Evolutionary conservation across 176 grass and related monocot genomes (phyloP), one percentile per base, ranked within the genome.

Genomic region (Aegilops speltoides): DNA sequence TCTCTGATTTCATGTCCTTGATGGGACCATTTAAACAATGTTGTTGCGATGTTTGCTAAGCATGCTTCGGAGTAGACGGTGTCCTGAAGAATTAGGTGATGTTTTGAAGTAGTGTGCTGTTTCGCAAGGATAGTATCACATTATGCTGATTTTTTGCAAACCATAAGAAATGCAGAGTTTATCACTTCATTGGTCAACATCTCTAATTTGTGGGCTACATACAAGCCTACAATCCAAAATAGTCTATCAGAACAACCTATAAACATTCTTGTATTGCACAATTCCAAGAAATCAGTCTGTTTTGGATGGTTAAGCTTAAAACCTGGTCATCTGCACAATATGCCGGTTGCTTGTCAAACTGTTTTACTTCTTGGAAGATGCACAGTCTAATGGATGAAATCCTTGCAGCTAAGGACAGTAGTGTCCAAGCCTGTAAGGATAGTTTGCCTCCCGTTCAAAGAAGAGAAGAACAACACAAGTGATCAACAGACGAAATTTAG

Each of bases 401-500:
- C 14, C 14, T 50, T 16, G 46, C 14, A 16, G 46, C 46, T 50
- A 50, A 1, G 46, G 1, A 50, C 46, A 50, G 15, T 52, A 43
- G 41, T 43, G 50, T 17, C 50, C 16, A 54, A 54, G 50, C 5
- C 16, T 54, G 50, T 54, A 54, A 54, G 16, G 50, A 54, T 54
- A 19, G 50, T 17, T 7, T 54, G 50, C 50, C 16, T 54, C 2
- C 16, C 50, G 50, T 2, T 19, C 50, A 54, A 52, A 57, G 2
- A 8, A 20, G 17, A 8, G 17, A 57, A 57, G 52, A 57, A 59
- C 56, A 59, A 15, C 23, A 75, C 23, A 28, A 70, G 38, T 80
- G 77, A 68, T 82, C 62, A 88, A 81, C 81, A 76, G 62, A 29
- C 31, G 19, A 31, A 59, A 59, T 22, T 17, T 8, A 43, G 48